These are phyloP conservation scores for Aspergillus fumigatus DNA, from an alignment of 2,329 filamentous ascomycete species.

Conservation along the genomic window DNA sequence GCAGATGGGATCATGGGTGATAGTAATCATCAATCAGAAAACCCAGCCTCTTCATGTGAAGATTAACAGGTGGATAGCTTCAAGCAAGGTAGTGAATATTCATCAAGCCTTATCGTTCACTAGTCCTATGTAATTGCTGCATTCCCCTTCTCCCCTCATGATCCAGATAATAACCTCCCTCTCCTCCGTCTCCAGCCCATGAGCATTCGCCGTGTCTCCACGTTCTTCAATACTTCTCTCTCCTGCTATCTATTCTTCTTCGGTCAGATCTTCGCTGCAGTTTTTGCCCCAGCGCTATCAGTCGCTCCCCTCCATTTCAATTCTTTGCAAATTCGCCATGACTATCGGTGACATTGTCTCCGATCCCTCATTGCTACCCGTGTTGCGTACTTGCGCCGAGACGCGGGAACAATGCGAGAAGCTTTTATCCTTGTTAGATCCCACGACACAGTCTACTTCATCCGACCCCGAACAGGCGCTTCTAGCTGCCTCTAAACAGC, in stretches of 20 bases:
- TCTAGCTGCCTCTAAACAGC: conserved; percentile 64
- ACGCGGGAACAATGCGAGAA: conserved; percentile 67
- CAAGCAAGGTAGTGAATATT: too few species aligned
- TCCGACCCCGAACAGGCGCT: conserved; percentile 48
- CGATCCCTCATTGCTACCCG: conserved; percentile 61
- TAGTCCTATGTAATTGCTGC: background rate
- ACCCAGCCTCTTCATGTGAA: background rate
- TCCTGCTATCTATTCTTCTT: conserved; percentile 2
- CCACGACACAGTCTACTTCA: conserved; percentile 38
- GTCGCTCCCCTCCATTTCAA: conserved; percentile 7
- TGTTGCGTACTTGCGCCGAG: conserved; percentile 67
- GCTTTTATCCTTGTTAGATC: conserved; percentile 53
- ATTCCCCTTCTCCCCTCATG: background rate
- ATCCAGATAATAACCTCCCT: background rate
- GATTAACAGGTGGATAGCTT: background rate
- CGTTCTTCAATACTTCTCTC: conserved; percentile 8
- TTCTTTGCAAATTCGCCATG: conserved; percentile 38
- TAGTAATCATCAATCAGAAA: background rate
- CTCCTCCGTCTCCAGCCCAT: conserved; percentile 6
- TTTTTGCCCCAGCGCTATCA: conserved; percentile 7
- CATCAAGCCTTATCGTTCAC: background rate
- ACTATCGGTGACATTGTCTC: conserved; percentile 56
- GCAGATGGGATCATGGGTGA: background rate
- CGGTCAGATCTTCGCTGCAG: conserved; percentile 2
- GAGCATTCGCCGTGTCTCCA: conserved; percentile 11